A percentile compares a stretch with the other conserved stretches of the same genome.
Evolutionary conservation across 2,329 filamentous ascomycete genomes (phyloP).

Genomic region (Fusarium sacchari): DNA sequence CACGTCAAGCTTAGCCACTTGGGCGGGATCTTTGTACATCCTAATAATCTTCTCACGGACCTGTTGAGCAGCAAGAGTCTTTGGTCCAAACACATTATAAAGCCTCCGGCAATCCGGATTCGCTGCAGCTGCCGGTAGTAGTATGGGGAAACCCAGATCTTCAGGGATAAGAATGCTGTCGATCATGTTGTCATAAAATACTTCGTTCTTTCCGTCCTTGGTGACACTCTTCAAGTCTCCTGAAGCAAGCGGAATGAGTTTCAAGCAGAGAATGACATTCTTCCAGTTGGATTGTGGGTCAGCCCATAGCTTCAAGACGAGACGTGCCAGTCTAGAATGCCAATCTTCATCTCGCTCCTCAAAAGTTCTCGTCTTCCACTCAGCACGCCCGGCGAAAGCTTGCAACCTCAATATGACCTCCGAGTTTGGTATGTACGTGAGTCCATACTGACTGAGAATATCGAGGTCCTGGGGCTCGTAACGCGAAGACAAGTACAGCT

Average conservation of each 20-base stretch:
- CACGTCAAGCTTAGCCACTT: neutral
- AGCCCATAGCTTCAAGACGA: neutral
- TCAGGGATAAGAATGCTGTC: neutral
- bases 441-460: neutral
- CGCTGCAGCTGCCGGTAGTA: neutral
- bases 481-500: neutral
- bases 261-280: neutral
- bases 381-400: neutral
- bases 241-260: neutral
- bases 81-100: fast-evolving
- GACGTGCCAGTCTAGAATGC: neutral
- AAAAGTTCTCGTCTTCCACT: neutral
- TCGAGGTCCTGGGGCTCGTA: neutral
- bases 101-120: neutral
- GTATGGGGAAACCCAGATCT: neutral
- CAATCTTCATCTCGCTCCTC: neutral
- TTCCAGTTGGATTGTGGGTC: neutral
- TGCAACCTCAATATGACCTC: neutral
- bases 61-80: neutral
- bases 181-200: neutral
- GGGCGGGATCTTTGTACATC: neutral
- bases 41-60: neutral
- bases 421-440: neutral
- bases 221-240: neutral
- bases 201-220: neutral